These are phyloP conservation scores for Uronychia binucleata DNA, from an alignment of 73 alveolate species.

Conservation along the genomic window DNA sequence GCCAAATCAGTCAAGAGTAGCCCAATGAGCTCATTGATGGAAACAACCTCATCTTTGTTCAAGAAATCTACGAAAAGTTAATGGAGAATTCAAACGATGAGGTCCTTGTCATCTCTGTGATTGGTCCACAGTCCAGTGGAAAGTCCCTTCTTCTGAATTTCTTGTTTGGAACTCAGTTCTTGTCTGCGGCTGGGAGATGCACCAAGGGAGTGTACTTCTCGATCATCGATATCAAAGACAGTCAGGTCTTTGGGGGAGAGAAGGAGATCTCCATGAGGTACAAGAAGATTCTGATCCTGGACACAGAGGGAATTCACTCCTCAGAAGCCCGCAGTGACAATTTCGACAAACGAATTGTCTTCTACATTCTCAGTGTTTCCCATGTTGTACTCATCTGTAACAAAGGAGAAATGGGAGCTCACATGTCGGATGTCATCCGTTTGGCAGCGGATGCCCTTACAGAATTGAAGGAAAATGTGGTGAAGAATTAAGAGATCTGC, in stretches of 20 bases:
- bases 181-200: constrained; percentile 33
- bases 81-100: not conserved
- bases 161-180: constrained; percentile 31
- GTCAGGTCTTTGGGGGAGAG: constrained; percentile 1
- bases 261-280: not conserved
- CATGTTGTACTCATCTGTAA: constrained; percentile 36
- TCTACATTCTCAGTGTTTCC: constrained; percentile 17
- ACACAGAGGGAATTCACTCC: constrained; percentile 65
- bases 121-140: constrained; percentile 68
- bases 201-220: constrained; percentile 66
- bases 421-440: constrained; percentile 23
- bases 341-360: constrained; percentile 63
- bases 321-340: constrained; percentile 57
- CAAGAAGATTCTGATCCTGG: constrained; percentile 53
- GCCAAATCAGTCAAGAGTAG: not conserved
- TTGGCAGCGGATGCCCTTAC: constrained; percentile 15
- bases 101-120: constrained; percentile 49
- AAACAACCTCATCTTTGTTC: constrained; percentile 7
- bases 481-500: not conserved
- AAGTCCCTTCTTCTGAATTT: constrained; percentile 34
- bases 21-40: constrained; percentile 42
- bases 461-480: not conserved
- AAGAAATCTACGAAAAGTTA: constrained; percentile 2
- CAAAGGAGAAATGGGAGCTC: constrained; percentile 26
- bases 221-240: constrained; percentile 23